These are phyloP conservation scores for Fusarium sp. DNA, from an alignment of 2,329 filamentous ascomycete genomes.

Conservation along the genomic window DNA sequence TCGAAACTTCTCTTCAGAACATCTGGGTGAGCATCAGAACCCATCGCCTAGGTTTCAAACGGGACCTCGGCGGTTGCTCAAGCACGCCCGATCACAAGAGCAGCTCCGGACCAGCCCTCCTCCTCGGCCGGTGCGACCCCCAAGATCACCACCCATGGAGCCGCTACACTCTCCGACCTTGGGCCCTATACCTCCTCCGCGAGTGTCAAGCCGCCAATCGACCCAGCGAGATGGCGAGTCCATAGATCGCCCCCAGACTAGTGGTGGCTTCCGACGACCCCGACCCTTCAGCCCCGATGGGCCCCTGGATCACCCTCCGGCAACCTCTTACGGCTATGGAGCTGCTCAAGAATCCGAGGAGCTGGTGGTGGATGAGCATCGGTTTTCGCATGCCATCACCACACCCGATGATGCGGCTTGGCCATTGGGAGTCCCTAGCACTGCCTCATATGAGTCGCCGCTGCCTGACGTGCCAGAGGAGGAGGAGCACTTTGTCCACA, in stretches of 20 bases:
- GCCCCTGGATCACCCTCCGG: slow-evolving; percentile 27
- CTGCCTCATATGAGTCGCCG: slow-evolving; percentile 52
- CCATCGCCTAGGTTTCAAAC: slow-evolving; percentile 30
- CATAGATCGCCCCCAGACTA: slow-evolving; percentile 58
- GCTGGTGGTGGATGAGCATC: slow-evolving; percentile 22
- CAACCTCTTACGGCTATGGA: slow-evolving; percentile 23
- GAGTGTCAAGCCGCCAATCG: slow-evolving; percentile 66
- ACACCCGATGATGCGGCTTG: slow-evolving; percentile 56
- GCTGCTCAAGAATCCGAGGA: slow-evolving; percentile 16
- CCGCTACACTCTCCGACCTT: slow-evolving; percentile 41
- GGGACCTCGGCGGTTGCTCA: slow-evolving; percentile 51
- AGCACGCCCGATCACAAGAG: slow-evolving; percentile 61
- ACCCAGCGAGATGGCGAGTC: slow-evolving; percentile 57
- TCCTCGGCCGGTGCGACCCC: slow-evolving; percentile 59
- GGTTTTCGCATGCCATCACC: slow-evolving; percentile 54
- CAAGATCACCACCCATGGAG: slow-evolving; percentile 47
- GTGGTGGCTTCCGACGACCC: slow-evolving; percentile 57
- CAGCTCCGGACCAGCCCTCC: slow-evolving; percentile 60
- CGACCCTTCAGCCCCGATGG: slow-evolving; percentile 52
- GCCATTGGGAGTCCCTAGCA: slow-evolving; percentile 46
- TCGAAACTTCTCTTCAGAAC: slow-evolving; percentile 55
- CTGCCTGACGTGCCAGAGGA: slow-evolving; percentile 72
- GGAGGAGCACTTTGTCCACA: slow-evolving; percentile 60
- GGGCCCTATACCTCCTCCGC: slow-evolving; percentile 61
- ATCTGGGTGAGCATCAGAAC: slow-evolving; percentile 26